Base-by-base conservation (phyloP, 2,329 filamentous ascomycete species). In the Pseudogymnoascus sp. region DNA sequence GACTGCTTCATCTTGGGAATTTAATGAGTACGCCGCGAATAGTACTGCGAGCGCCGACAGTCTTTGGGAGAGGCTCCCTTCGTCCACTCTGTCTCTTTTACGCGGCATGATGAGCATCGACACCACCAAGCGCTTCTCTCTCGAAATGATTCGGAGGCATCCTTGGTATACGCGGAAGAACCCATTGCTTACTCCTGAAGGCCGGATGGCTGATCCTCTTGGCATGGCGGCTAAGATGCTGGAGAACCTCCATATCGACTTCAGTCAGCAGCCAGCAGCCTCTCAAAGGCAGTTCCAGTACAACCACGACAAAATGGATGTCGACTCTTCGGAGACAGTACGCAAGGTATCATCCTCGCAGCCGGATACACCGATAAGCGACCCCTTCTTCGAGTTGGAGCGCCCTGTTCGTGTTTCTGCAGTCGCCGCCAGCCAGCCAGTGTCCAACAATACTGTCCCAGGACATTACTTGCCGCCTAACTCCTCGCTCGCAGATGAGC, bases 141-240 rank as follows among this genome's bases (percentile, higher is more conserved):
- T 97, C 67, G 84, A 90, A 60, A 87, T 92, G 70, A 88, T 99
- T 67, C 89, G 91, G 64, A 87, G 90, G 67, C 95, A 99, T 75
- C 93, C 93, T 1, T 99, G 95, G 95, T 97, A 91, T 73, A 97
- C 91, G 3, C 84, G 91, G 52, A 81, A 81, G 64, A 99, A 97
- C 74, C 83, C 81, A 33, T 88, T 92, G 69, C 81, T 97, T 59
- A 86, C 87, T 3, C 71, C 83, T 0, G 88, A 92, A 65, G 93
- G 93, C 68, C 85, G 82, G 66, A 82, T 93, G 35, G 83, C 83
- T 9, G 91, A 97, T 70, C 90, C 91, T 0, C 79, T 97, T 65
- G 85, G 86, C 62, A 81, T 99, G 55, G 95, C 95, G n/a, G 96
- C 95, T 0, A 87, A 91, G 71, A 96, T 99, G 91, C 87, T 99